phyloP scores from a whole-genome alignment of 768 basidiomycete genomes.

The Lentinula edodes region DNA sequence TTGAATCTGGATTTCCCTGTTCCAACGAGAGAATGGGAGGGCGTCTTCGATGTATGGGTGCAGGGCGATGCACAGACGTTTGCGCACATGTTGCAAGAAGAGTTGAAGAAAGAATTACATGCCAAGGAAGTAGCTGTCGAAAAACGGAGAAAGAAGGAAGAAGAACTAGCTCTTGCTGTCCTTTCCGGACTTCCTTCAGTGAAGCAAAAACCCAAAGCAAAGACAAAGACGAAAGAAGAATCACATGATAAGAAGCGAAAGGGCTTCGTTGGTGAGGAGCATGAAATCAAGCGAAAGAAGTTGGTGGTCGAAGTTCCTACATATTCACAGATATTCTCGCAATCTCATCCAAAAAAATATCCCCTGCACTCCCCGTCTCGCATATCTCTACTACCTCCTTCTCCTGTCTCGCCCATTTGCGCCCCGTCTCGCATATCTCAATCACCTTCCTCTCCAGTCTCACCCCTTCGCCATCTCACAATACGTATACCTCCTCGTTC shows the following conservation, averaged over 20 bases:
- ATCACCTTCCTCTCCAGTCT: neutral
- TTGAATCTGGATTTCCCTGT: conserved; percentile 85
- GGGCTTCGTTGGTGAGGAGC: neutral
- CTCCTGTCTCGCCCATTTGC: neutral
- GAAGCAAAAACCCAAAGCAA: neutral
- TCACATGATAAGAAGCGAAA: neutral
- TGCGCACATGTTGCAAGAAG: conserved; percentile 52
- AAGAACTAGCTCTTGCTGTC: conserved; percentile 26
- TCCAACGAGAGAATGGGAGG: conserved; percentile 83
- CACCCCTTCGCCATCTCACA: neutral
- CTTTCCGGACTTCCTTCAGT: neutral
- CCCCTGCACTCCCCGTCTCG: no score
- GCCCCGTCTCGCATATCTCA: neutral
- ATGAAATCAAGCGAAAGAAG: neutral
- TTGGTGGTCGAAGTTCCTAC: conserved; percentile 1
- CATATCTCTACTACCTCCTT: no score
- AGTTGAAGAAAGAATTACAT: conserved; percentile 49
- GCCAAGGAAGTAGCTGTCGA: conserved; percentile 51
- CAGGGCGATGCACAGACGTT: conserved; percentile 85
- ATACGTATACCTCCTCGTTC: neutral
- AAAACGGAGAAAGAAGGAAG: conserved; percentile 53
- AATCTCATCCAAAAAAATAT: neutral
- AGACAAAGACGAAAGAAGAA: neutral
- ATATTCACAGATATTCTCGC: neutral
- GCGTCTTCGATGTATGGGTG: conserved; percentile 86